Base-by-base conservation (phyloP, 2,329 filamentous ascomycete genomes). In the Sclerotinia glacialis region DNA sequence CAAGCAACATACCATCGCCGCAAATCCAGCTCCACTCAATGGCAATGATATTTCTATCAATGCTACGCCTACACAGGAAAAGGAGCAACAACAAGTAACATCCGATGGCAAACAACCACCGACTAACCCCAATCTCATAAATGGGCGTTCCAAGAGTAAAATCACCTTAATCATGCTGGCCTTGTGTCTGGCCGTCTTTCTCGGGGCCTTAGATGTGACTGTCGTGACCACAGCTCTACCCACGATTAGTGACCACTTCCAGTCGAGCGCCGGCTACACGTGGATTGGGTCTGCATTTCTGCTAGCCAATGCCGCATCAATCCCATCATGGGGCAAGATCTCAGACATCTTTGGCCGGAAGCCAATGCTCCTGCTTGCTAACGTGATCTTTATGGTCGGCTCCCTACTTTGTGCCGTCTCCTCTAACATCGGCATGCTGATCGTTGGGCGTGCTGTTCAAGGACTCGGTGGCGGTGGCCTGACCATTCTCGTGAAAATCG, bases 361-460 rank as follows among this genome's bases (percentile, higher is more conserved):
- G 28, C 23, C 46, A 23, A 55, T 64, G 5, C 9, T 64, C 18
- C 23, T 67, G 2, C 37, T 62, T 28, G 62, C 53, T 5, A 23
- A 12, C 11, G 53, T 60, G 16, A 62, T 59, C 16, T 28, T 68
- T 7, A 68, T 61, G 42, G 21, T 49, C 2, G 44, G 58, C 64
- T 72, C 6, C 76, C 61, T 72, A 3, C 77, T 76, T 89, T 64
- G 78, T 89, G 28, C 85, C 85, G 49, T 87, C 82, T 1, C 84
- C 9, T 80, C 80, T 65, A 86, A 81, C 70, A 84, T 89, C 71
- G 78, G 82, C 40, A 87, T 89, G 83, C 79, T 89, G 49, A 83
- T 90, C 64, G 82, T 81, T 7, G 86, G 85, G n/a, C 79, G 87
- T 72, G 83, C 84, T 0, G 79, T 89, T 53, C 87, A 90, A 74